Percentiles rank a stretch among this genome's conserved stretches.
Evolutionary conservation across 139 green algal species (phyloP).

Genomic region (Chloropicon primus): DNA sequence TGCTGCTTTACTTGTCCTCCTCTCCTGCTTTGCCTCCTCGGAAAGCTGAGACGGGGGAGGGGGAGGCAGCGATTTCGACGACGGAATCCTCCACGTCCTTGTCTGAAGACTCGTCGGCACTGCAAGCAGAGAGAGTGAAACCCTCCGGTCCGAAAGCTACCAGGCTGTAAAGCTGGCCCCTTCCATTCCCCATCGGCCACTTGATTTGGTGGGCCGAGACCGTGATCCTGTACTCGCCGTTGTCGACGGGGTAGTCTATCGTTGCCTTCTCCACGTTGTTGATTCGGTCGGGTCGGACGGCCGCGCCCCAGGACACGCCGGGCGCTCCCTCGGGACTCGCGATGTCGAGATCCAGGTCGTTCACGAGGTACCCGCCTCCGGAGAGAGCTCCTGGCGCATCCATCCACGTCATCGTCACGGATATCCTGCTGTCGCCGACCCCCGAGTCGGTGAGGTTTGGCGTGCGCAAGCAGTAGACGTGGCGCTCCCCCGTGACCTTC

Average conservation of each 20-base stretch:
- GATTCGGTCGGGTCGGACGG: slow-evolving; percentile 28
- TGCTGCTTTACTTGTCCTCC: no score
- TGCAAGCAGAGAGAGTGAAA: neutral
- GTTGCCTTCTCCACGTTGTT: slow-evolving; percentile 62
- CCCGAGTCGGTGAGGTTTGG: slow-evolving; percentile 4
- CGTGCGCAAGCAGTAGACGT: slow-evolving; percentile 7
- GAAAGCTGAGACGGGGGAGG: no score
- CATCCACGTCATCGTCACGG: slow-evolving; percentile 60
- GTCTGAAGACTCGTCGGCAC: neutral
- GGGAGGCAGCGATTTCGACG: no score
- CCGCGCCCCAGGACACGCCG: slow-evolving; percentile 45
- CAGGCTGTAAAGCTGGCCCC: neutral
- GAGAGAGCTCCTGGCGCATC: slow-evolving; percentile 23
- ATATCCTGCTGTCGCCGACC: slow-evolving; percentile 1
- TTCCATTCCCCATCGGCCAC: neutral
- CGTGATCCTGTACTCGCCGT: neutral
- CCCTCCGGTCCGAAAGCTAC: neutral
- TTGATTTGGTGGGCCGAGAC: neutral
- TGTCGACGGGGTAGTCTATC: neutral
- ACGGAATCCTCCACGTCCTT: no score
- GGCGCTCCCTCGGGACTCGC: slow-evolving; percentile 2
- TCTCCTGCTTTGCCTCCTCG: no score
- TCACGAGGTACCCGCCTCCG: slow-evolving; percentile 44
- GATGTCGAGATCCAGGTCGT: slow-evolving; percentile 69
- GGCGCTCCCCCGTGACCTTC: slow-evolving; percentile 3